These are phyloP conservation scores for Plasmodium gonderi DNA, from an alignment of 169 alveolate species.

Conservation along the genomic window DNA sequence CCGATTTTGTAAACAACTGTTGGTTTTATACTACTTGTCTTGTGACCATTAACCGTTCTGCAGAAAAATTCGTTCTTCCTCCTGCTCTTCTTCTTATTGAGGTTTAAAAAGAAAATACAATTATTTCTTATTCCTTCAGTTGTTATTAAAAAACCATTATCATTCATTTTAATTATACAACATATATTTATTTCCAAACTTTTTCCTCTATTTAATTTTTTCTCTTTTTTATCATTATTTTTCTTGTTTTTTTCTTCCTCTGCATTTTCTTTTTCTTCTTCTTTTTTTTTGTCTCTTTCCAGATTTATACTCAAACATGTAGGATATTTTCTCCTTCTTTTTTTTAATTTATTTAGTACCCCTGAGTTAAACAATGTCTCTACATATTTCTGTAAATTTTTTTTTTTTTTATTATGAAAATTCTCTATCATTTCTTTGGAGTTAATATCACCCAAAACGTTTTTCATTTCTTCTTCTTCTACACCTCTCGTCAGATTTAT, in stretches of 20 bases:
- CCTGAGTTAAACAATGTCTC: constrained; percentile 15
- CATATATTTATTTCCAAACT: constrained; percentile 11
- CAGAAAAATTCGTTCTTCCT: background rate
- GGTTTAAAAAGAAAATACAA: constrained; percentile 19
- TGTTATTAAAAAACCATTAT: constrained; percentile 14
- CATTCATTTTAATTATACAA: constrained; percentile 16
- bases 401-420: constrained; percentile 1
- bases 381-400: constrained; percentile 20
- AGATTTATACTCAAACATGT: constrained; percentile 11
- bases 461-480: background rate
- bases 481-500: constrained; percentile 6
- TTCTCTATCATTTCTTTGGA: too few species aligned
- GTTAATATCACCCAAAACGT: too few species aligned
- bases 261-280: constrained; percentile 15
- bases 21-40: background rate
- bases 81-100: background rate
- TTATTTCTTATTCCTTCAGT: constrained; percentile 44
- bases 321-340: constrained; percentile 10
- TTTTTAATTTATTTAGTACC: background rate
- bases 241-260: constrained; percentile 11
- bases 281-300: constrained; percentile 11
- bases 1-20: constrained; percentile 17
- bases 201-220: background rate
- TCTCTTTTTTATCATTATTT: background rate
- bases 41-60: background rate